These are phyloP conservation scores for Trichocladium antarcticum DNA, from an alignment of 495 filamentous ascomycete species.

Conservation along the genomic window DNA sequence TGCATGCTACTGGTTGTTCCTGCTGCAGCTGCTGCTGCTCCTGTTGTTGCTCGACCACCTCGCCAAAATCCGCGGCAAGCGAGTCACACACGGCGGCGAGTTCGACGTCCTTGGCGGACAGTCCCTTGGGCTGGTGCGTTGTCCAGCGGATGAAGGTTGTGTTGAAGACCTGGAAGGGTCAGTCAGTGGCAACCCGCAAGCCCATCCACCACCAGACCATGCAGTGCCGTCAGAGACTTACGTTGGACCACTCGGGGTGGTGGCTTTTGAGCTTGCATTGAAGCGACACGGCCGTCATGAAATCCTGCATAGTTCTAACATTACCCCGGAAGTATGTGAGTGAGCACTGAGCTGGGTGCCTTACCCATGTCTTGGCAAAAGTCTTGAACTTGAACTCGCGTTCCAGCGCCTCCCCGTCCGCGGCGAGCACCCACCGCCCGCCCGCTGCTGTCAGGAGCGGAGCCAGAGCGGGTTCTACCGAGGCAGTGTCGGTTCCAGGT, in stretches of 20 bases:
- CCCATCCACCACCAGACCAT: too few relatives aligned
- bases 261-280: conserved; percentile 47
- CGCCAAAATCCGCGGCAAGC: conserved; percentile 42
- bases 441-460: conserved; percentile 13
- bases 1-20: neutral
- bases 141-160: conserved; percentile 58
- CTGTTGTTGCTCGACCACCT: conserved; percentile 23
- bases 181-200: neutral
- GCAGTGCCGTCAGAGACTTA: conserved; percentile 19
- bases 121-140: conserved; percentile 59
- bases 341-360: conserved; percentile 16
- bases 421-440: conserved; percentile 42
- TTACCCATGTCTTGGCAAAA: conserved; percentile 52
- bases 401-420: conserved; percentile 44
- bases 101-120: conserved; percentile 54
- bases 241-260: conserved; percentile 56
- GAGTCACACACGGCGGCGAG: conserved; percentile 58
- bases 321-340: too few relatives aligned
- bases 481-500: conserved; percentile 21
- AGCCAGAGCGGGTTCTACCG: conserved; percentile 10
- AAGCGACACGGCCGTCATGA: conserved; percentile 48
- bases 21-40: neutral
- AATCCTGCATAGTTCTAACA: too few relatives aligned
- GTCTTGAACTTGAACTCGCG: conserved; percentile 51
- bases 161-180: conserved; percentile 48